Base-by-base conservation (phyloP, 371 early-diverging fungal genomes). In the Capillidium rhysosporum region DNA sequence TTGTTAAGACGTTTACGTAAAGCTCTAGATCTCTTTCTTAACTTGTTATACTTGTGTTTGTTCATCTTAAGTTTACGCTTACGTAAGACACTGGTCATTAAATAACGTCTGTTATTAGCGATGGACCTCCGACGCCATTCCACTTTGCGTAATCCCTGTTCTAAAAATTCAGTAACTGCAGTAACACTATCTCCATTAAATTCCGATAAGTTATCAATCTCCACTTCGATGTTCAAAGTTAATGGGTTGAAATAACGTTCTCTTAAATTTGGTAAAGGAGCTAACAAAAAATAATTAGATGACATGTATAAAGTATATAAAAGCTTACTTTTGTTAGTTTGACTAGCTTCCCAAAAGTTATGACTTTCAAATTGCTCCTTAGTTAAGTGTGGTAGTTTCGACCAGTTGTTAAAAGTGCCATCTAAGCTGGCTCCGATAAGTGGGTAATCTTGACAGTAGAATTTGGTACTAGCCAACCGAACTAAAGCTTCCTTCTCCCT, bases 31-130 rank as follows among this genome's bases (percentile, higher is more conserved):
- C 80, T 72, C 73, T 84, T 84, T 62, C 81, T 75, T 59, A 84
- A 69, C 62, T 86, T 86, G 66, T 74, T 78, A 61, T 80, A 79
- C 64, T 86, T 86, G 63, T 86, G 87, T 71, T 86, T 86, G 62
- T 84, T 82, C 85, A 86, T 84, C 71, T 86, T 86, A 64, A 79
- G 69, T 57, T 70, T 78, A 62, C 83, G 72, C 69, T 84, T 86
- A 68, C 84, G 71, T 61, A 75, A 63, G 21, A 82, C 78, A 60
- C 82, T 82, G n/a, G 77, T 72, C 59, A 77, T 52, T 12, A 16
- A 25, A 25, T 52, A 52, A 40, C 28, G 18, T 2, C n/a, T 4
- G 18, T n/a, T 25, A 10, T 39, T 26, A 9, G 49, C 3, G 2
- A 7, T 14, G 4, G 28, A 20, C 21, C 28, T 7, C 2, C 38